Evolutionary conservation across 2,329 filamentous ascomycete species (phyloP).

Genomic region (Ophiostoma angusticollis): DNA sequence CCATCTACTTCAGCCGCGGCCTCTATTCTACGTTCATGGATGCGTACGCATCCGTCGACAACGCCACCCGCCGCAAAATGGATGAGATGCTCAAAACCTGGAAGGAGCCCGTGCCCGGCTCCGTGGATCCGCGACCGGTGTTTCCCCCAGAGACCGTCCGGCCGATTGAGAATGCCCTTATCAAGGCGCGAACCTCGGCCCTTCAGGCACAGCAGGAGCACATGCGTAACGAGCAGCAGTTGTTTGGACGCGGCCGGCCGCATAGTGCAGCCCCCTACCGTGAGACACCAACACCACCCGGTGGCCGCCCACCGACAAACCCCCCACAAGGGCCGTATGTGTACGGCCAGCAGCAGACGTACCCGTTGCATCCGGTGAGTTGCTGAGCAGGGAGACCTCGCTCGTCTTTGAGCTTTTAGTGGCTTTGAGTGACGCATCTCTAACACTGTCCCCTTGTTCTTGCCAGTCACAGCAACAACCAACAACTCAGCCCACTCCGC

Average conservation of each 20-base stretch:
- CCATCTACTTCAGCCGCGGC: slow-evolving; percentile 82
- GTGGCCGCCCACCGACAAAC: slow-evolving; percentile 24
- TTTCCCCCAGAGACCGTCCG: slow-evolving; percentile 78
- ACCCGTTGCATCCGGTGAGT: slow-evolving; percentile 17
- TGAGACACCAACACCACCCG: slow-evolving; percentile 63
- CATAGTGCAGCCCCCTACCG: slow-evolving; percentile 45
- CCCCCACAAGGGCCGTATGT: slow-evolving; percentile 20
- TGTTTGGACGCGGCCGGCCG: slow-evolving; percentile 31
- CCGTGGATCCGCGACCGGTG: slow-evolving; percentile 81
- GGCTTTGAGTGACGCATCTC: no score
- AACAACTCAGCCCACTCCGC: slow-evolving; percentile 19
- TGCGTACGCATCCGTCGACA: slow-evolving; percentile 81
- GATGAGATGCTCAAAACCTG: slow-evolving; percentile 96
- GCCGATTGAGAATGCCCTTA: slow-evolving; percentile 86
- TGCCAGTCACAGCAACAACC: slow-evolving; percentile 14
- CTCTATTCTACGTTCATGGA: slow-evolving; percentile 95
- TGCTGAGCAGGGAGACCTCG: no score
- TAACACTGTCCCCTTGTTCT: no score
- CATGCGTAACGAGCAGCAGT: slow-evolving; percentile 41
- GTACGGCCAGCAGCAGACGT: slow-evolving; percentile 19
- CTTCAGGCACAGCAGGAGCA: slow-evolving; percentile 47
- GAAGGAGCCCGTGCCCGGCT: slow-evolving; percentile 93
- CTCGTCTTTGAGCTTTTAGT: no score
- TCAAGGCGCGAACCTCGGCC: slow-evolving; percentile 58
- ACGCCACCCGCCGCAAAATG: slow-evolving; percentile 72